These are phyloP conservation scores for Ogataea philodendri DNA, from an alignment of 805 yeast genomes.

Conservation along the genomic window DNA sequence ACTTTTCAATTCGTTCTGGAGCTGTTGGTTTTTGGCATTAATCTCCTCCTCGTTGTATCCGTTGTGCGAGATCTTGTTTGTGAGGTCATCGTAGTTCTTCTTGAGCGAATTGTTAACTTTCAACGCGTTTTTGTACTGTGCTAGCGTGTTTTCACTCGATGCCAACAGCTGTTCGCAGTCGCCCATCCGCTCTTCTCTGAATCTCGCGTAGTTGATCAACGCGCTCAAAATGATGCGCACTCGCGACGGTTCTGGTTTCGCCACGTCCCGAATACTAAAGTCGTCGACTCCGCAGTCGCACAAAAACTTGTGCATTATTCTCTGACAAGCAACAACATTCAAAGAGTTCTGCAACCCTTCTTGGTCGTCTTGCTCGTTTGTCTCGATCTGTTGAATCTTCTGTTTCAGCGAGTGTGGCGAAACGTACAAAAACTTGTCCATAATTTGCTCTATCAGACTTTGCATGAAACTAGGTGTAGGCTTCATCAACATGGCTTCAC, in stretches of 20 bases:
- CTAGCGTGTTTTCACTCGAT: conserved; percentile 49
- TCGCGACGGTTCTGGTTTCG: conserved; percentile 72
- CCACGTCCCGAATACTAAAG: conserved; percentile 69
- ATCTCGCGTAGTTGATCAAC: conserved; percentile 80
- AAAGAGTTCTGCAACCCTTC: conserved; percentile 39
- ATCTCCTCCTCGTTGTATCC: conserved; percentile 41
- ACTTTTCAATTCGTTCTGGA: conserved; percentile 61
- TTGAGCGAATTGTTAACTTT: conserved; percentile 40
- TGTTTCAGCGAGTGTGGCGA: conserved; percentile 32
- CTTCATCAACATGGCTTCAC: conserved; percentile 30
- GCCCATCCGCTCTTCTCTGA: conserved; percentile 70
- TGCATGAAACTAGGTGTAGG: conserved; percentile 35
- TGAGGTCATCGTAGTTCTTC: conserved; percentile 24
- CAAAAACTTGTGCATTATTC: conserved; percentile 60
- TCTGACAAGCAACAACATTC: conserved; percentile 53
- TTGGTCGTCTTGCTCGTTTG: conserved; percentile 18
- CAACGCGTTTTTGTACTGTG: conserved; percentile 42
- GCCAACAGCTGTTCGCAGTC: conserved; percentile 65
- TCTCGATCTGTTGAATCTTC: conserved; percentile 26
- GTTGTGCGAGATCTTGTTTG: conserved; percentile 19
- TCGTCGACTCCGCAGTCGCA: conserved; percentile 75
- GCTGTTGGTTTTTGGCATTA: conserved; percentile 48
- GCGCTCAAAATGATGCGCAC: conserved; percentile 71
- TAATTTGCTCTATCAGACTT: conserved; percentile 34
- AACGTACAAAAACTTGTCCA: conserved; percentile 34